A percentile compares a stretch with the other conserved stretches of the same genome.
phyloP scores from a whole-genome alignment of 1,284 basidiomycete genomes.

The Pterulicium gracile region DNA sequence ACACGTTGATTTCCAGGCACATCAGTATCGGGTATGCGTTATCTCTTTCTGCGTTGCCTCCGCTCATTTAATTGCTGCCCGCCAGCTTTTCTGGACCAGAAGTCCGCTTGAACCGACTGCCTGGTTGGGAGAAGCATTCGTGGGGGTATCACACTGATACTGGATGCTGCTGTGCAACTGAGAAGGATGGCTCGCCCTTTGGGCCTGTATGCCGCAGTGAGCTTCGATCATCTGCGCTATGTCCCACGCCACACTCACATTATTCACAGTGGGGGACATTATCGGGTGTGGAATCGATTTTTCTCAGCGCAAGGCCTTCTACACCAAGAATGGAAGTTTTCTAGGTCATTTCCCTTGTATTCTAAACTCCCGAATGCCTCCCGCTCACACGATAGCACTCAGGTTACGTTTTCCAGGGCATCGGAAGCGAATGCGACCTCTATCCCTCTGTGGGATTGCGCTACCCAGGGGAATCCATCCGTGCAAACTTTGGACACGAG shows the following conservation, averaged over 20 bases:
- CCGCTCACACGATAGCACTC: slow-evolving; percentile 9
- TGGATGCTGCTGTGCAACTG: slow-evolving; percentile 67
- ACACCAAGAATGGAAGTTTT: slow-evolving; percentile 79
- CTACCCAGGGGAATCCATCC: slow-evolving; percentile 59
- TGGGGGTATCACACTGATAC: slow-evolving; percentile 96
- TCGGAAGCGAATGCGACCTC: slow-evolving; percentile 53
- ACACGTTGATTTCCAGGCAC: slow-evolving; percentile 44
- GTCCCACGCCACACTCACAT: slow-evolving; percentile 8
- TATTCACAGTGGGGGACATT: slow-evolving; percentile 58
- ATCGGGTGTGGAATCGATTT: slow-evolving; percentile 90
- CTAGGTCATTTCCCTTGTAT: slow-evolving; percentile 40
- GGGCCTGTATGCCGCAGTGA: slow-evolving; percentile 68
- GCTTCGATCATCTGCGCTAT: slow-evolving; percentile 15
- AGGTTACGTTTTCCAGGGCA: slow-evolving; percentile 65
- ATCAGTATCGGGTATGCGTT: slow-evolving; percentile 65
- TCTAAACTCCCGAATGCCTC: slow-evolving; percentile 4
- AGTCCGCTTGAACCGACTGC: slow-evolving; percentile 63
- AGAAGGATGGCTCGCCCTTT: slow-evolving; percentile 64
- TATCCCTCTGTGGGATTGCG: slow-evolving; percentile 85
- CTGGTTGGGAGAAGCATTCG: slow-evolving; percentile 84
- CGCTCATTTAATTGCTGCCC: slow-evolving; percentile 8
- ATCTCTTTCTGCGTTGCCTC: too few relatives aligned
- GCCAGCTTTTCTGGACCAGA: slow-evolving; percentile 36
- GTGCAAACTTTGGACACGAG: slow-evolving; percentile 79
- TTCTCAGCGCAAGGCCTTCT: slow-evolving; percentile 69